Percentiles rank a stretch among this genome's conserved stretches.
phyloP scores from a whole-genome alignment of 768 basidiomycete genomes.

The Suillus discolor region DNA sequence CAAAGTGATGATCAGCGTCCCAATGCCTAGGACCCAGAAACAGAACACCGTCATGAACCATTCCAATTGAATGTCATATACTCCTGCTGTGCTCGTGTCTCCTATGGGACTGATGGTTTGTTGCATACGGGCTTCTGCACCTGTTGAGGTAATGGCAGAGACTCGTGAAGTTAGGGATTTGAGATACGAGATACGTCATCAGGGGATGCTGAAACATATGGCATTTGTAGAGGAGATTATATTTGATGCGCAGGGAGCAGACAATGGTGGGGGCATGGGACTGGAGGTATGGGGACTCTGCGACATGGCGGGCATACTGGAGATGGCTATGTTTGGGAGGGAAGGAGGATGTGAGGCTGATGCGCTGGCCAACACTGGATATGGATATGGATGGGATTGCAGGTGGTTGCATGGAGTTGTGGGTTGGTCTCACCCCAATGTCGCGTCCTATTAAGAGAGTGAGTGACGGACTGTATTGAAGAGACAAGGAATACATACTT shows the following conservation, averaged over 20 bases:
- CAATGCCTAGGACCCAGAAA: constrained; percentile 21
- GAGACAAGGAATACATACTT: constrained; percentile 38
- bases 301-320: constrained; percentile 18
- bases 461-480: constrained; percentile 5
- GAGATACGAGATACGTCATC: constrained; percentile 47
- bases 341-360: constrained; percentile 25
- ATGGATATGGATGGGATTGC: constrained; percentile 33
- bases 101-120: constrained; percentile 44
- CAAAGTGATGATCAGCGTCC: constrained; percentile 28
- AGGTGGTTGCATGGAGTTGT: constrained; percentile 45
- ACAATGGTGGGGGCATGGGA: constrained; percentile 32
- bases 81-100: constrained; percentile 50
- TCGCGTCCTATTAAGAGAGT: constrained; percentile 43
- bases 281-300: constrained; percentile 38
- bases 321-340: constrained; percentile 19
- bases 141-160: constrained; percentile 54
- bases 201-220: constrained; percentile 51
- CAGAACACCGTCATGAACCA: constrained; percentile 35
- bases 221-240: constrained; percentile 37
- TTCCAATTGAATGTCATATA: constrained; percentile 65
- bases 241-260: constrained; percentile 41
- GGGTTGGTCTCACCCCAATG: constrained; percentile 59
- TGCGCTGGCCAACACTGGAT: constrained; percentile 15
- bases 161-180: constrained; percentile 56
- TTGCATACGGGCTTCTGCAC: constrained; percentile 59